Evolutionary conservation across 2,329 filamentous ascomycete species (phyloP).

Genomic region (Xylariaceae sp.): DNA sequence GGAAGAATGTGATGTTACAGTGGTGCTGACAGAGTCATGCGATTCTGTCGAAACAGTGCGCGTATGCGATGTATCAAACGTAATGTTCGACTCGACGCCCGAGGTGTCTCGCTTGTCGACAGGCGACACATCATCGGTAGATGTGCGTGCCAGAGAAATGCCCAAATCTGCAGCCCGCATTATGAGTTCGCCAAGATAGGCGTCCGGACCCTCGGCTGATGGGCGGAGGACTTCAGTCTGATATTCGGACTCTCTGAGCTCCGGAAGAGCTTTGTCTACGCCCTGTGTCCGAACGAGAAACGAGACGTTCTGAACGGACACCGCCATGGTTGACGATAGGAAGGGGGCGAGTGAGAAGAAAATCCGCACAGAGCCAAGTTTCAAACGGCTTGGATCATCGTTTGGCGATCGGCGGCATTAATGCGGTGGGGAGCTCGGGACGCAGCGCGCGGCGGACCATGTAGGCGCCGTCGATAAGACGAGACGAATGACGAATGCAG

Average conservation of each 20-base stretch:
- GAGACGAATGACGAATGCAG: background rate
- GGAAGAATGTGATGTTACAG: constrained; percentile 42
- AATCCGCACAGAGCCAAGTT: constrained; percentile 14
- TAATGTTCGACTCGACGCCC: constrained; percentile 40
- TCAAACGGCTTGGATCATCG: constrained; percentile 21
- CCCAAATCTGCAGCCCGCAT: constrained; percentile 34
- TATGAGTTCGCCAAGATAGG: constrained; percentile 30
- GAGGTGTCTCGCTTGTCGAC: constrained; percentile 35
- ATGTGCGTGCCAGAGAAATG: constrained; percentile 30
- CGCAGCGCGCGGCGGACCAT: background rate
- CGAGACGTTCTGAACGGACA: constrained; percentile 19
- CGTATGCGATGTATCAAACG: constrained; percentile 38
- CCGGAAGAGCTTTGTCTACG: constrained; percentile 20
- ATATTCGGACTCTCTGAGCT: constrained; percentile 29
- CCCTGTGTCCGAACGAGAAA: constrained; percentile 14
- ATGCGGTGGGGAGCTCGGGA: constrained; percentile 5
- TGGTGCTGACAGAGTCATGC: constrained; percentile 36
- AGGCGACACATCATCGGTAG: constrained; percentile 23
- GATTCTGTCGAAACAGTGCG: constrained; percentile 44
- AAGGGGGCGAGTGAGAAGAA: constrained; percentile 7
- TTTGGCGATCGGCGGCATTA: constrained; percentile 20
- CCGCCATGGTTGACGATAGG: constrained; percentile 21
- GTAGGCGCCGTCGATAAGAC: constrained; percentile 14
- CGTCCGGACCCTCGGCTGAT: constrained; percentile 18
- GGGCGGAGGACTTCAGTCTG: constrained; percentile 26